These are phyloP conservation scores for Phytophthora boehmeriae DNA, from an alignment of 352 stramenopile species.

Conservation along the genomic window DNA sequence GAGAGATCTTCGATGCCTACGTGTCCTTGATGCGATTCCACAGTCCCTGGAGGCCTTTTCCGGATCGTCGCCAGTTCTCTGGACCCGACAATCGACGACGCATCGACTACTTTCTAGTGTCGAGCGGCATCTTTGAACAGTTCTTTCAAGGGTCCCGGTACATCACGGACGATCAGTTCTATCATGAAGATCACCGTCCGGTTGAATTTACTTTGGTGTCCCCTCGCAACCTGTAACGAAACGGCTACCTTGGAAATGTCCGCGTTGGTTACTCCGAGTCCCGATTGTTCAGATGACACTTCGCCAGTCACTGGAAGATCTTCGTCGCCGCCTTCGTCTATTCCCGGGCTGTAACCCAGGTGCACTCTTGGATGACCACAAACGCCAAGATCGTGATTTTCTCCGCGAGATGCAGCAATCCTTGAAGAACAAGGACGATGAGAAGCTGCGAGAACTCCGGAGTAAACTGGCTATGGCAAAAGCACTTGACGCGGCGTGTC, in stretches of 20 bases:
- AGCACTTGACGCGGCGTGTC: not conserved
- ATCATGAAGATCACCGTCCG: slow-evolving; percentile 4
- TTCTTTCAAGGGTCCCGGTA: not conserved
- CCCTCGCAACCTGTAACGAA: not conserved
- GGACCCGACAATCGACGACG: not conserved
- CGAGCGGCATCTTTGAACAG: not conserved
- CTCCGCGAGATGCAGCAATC: not conserved
- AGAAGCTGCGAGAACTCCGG: not conserved
- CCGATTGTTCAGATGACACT: not conserved
- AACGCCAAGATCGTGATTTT: slow-evolving; percentile 1
- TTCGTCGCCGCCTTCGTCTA: not conserved
- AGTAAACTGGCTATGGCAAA: not conserved
- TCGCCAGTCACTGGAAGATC: not conserved
- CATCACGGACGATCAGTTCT: not conserved
- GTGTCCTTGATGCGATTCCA: no score
- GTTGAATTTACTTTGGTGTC: not conserved
- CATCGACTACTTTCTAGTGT: slow-evolving; percentile 12
- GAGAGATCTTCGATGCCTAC: no score
- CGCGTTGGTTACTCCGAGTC: slow-evolving; percentile 6
- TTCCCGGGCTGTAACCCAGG: slow-evolving; percentile 5
- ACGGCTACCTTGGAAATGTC: slow-evolving; percentile 2
- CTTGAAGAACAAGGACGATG: not conserved
- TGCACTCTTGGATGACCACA: slow-evolving; percentile 10
- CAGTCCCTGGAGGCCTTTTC: not conserved
- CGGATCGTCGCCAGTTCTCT: not conserved